Conservation (phyloP, 176 grass and related monocot species). For the Avena insularis region DNA sequence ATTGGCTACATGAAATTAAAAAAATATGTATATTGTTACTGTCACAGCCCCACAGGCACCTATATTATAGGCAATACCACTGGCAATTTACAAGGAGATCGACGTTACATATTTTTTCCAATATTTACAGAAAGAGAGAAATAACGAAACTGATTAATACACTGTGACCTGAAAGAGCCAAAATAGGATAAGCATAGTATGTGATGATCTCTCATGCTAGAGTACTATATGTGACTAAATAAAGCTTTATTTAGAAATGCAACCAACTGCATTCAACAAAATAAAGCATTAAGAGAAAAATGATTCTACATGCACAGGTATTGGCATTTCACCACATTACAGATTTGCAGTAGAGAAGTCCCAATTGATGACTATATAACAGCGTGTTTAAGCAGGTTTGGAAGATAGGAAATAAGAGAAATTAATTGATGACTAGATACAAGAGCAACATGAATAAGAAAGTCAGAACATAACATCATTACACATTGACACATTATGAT, state of each 20-base stretch:
- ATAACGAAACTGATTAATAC: slow-evolving; percentile 7
- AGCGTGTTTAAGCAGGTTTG: neutral
- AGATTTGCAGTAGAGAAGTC: slow-evolving; percentile 18
- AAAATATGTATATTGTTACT: slow-evolving; percentile 19
- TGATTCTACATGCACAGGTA: no score
- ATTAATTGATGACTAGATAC: no score
- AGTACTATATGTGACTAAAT: neutral
- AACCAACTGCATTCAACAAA: no score
- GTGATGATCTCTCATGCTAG: slow-evolving; percentile 2
- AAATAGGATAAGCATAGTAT: slow-evolving; percentile 2
- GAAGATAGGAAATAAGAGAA: neutral
- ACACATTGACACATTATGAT: neutral
- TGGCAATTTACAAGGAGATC: slow-evolving; percentile 5
- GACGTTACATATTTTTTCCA: neutral
- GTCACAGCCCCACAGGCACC: neutral
- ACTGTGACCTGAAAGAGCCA: slow-evolving; percentile 17
- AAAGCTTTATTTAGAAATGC: no score
- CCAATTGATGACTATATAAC: neutral
- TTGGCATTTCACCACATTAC: neutral
- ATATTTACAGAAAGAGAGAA: slow-evolving; percentile 12
- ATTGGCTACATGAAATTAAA: neutral
- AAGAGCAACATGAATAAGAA: neutral
- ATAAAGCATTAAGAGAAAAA: no score
- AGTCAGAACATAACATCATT: neutral
- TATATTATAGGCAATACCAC: neutral